Evolutionary conservation across 2,329 filamentous ascomycete species (phyloP), one percentile per base, ranked within the genome.

Genomic region (Scleromitrula shiraiana): DNA sequence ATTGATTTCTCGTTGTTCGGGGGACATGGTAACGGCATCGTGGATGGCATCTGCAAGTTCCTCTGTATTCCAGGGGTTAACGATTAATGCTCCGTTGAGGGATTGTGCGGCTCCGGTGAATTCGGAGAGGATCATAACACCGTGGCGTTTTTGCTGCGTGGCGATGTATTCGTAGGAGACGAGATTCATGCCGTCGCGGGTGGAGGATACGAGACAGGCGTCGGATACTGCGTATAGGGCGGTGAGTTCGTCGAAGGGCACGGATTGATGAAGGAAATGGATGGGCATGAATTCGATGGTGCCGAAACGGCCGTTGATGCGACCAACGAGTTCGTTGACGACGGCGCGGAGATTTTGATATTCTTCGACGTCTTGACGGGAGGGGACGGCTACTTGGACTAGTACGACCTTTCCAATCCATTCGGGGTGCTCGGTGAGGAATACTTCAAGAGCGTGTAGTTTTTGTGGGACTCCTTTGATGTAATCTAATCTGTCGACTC

Each of bases 391-490:
- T 26, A 97, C 91, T 67, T 97, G 93, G 1, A 97, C 88, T 14
- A 98, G 77, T 3, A 97, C 90, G 19, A 97, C 90, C 68, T 95
- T 95, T 58, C 93, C 93, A 52, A 97, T 91, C 90, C 90, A 96
- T 66, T 97, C 91, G 0, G 93, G 93, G 61, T 98, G 89, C 62
- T 97, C 91, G 0, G 89, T 95, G 26, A 98, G 73, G 72, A 98
- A 97, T 4, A 97, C 88, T 67, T 98, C 93, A 35, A 97, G 79
- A 2, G 93, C 91, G 62, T 97, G 93, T 8, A 98, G 74, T 67
- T 98, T 98, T 68, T 98, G 93, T 0, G 93, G 93, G 8, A 98
- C 90, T 54, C 93, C 93, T 70, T 97, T 97, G 79, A 97, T 97
- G 69, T 98, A 97, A 68, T 98, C 93, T 42, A 97, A 77, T 41